A percentile compares a stretch with the other conserved stretches of the same genome.
Conservation (phyloP, 225 moss, liverwort and hornwort species). For the Ulota crispa region DNA sequence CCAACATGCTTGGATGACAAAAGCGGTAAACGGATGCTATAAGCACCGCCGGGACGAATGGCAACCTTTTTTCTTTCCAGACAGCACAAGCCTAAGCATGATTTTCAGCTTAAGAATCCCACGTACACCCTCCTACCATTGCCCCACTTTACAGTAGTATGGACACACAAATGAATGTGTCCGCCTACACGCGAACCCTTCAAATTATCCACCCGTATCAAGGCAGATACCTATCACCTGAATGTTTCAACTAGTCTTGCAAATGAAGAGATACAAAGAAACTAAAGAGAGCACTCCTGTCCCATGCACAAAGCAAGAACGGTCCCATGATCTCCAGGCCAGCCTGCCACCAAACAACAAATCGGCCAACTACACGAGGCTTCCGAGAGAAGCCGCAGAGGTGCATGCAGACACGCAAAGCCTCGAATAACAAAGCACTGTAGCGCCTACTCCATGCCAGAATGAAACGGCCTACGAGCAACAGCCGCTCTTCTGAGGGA, state of each 20-base stretch:
- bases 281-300: conserved; percentile 31
- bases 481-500: conserved; percentile 58
- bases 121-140: conserved; percentile 45
- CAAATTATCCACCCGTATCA: conserved; percentile 36
- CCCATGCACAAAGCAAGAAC: conserved; percentile 30
- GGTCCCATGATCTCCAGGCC: conserved; percentile 32
- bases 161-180: conserved; percentile 58
- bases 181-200: conserved; percentile 49
- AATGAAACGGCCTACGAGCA: conserved; percentile 38
- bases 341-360: conserved; percentile 28
- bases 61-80: conserved; percentile 39
- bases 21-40: conserved; percentile 24
- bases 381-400: conserved; percentile 20
- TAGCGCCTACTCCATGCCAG: conserved; percentile 19
- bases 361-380: conserved; percentile 30
- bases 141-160: conserved; percentile 52
- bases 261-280: conserved; percentile 33
- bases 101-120: conserved; percentile 38
- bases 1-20: neutral
- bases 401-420: conserved; percentile 27
- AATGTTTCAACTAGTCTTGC: conserved; percentile 36
- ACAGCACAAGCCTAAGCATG: conserved; percentile 31
- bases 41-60: conserved; percentile 30
- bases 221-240: conserved; percentile 34
- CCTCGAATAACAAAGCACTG: conserved; percentile 32